A percentile compares a stretch with the other conserved stretches of the same genome.
Evolutionary conservation across 2,329 filamentous ascomycete genomes (phyloP).

Genomic region (Elsinoe fawcettii): DNA sequence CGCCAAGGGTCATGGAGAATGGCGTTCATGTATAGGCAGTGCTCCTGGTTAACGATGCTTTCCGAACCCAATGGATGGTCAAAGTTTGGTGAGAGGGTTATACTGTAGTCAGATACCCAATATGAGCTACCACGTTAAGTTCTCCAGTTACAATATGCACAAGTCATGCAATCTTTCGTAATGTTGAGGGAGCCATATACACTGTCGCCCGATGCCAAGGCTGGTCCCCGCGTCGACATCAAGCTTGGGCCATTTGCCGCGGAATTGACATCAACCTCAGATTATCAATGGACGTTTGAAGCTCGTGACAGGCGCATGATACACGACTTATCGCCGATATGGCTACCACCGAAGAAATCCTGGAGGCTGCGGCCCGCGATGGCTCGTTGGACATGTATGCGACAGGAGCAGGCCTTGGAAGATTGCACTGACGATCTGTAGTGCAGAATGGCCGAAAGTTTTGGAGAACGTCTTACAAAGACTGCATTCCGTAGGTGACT

Average conservation of each 20-base stretch:
- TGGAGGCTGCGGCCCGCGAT: conserved; percentile 50
- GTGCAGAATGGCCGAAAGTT: conserved; percentile 61
- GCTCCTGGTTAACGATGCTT: too few species aligned
- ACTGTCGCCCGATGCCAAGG: neutral
- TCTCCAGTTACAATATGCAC: too few species aligned
- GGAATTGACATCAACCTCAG: neutral
- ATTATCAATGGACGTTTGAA: neutral
- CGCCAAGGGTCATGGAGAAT: neutral
- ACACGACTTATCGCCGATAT: conserved; percentile 15
- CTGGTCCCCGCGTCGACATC: neutral
- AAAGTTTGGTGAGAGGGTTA: neutral
- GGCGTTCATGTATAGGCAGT: neutral
- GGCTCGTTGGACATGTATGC: conserved; percentile 53
- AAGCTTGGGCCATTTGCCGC: neutral
- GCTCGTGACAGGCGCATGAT: neutral
- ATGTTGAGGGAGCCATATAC: too few species aligned
- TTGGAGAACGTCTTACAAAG: conserved; percentile 58
- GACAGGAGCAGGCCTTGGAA: conserved; percentile 24
- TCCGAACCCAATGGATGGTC: too few species aligned
- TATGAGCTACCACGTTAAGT: neutral
- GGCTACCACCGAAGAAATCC: conserved; percentile 40
- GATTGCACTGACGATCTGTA: conserved; percentile 31
- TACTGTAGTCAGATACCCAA: neutral
- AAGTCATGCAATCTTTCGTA: too few species aligned
- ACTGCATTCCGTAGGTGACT: conserved; percentile 43